Evolutionary conservation across 176 grass and related monocot species (phyloP).

Genomic region (Rhynchospora tenuis): DNA sequence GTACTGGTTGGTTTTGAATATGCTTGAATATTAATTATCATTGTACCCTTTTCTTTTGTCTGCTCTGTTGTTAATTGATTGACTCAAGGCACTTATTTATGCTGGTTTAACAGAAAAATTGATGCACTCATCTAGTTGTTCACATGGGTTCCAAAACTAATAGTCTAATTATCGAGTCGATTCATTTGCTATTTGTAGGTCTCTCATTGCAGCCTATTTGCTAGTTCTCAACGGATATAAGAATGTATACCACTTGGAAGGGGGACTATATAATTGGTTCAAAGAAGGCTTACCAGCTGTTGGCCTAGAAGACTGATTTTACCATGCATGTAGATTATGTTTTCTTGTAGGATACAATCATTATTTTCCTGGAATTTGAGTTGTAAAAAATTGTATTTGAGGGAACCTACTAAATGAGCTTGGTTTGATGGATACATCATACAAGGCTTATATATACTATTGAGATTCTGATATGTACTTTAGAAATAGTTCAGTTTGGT

Average conservation of each 20-base stretch:
- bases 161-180: constrained; percentile 2
- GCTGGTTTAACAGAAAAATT: background rate
- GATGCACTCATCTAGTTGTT: background rate
- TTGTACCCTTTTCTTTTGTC: background rate
- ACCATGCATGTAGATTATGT: background rate
- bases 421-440: background rate
- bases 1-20: background rate
- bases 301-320: constrained; percentile 42
- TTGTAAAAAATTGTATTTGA: background rate
- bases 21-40: background rate
- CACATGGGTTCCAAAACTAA: background rate
- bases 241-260: constrained; percentile 85
- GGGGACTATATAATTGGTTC: constrained; percentile 81
- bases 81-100: background rate
- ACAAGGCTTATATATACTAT: background rate
- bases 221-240: constrained; percentile 80
- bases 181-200: constrained; percentile 37
- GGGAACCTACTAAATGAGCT: background rate
- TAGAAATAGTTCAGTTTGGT: background rate
- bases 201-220: constrained; percentile 81
- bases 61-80: background rate
- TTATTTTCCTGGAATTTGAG: constrained; percentile 6
- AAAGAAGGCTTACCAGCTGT: constrained; percentile 71
- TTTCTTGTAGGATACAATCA: constrained; percentile 8
- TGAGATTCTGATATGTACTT: background rate